Conservation (phyloP, 768 basidiomycete genomes). For the Clitopilus passeckerianus region DNA sequence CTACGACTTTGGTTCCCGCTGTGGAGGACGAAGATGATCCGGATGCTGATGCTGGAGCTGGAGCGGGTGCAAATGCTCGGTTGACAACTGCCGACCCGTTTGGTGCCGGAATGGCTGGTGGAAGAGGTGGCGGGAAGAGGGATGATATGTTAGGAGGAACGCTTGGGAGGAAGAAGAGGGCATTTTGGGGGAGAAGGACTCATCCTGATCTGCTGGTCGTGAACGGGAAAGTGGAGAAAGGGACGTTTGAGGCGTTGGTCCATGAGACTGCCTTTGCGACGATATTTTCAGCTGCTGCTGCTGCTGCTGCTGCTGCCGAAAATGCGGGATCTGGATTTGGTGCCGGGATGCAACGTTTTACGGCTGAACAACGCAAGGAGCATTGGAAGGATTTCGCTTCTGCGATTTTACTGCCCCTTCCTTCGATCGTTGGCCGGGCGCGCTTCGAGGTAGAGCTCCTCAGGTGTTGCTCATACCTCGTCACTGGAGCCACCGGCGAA, state of each 20-base stretch:
- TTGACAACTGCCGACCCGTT: not conserved
- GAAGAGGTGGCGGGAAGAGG: constrained; percentile 16
- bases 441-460: constrained; percentile 70
- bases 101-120: not conserved
- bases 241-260: constrained; percentile 72
- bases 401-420: constrained; percentile 56
- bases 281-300: constrained; percentile 43
- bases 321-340: not conserved
- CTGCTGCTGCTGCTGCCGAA: constrained; percentile 8
- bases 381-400: constrained; percentile 64
- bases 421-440: constrained; percentile 44
- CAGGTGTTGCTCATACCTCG: constrained; percentile 60
- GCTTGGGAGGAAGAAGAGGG: constrained; percentile 50
- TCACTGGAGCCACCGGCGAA: constrained; percentile 47
- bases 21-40: constrained; percentile 43
- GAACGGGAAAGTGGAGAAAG: constrained; percentile 46
- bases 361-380: constrained; percentile 10
- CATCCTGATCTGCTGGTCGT: constrained; percentile 65
- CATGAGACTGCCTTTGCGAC: constrained; percentile 83
- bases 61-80: not conserved
- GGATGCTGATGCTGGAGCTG: constrained; percentile 12
- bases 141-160: constrained; percentile 24
- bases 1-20: constrained; percentile 53
- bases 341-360: too few relatives aligned
- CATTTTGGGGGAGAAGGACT: constrained; percentile 72